phyloP scores from a whole-genome alignment of 495 filamentous ascomycete species.

The Talaromyces ruber region DNA sequence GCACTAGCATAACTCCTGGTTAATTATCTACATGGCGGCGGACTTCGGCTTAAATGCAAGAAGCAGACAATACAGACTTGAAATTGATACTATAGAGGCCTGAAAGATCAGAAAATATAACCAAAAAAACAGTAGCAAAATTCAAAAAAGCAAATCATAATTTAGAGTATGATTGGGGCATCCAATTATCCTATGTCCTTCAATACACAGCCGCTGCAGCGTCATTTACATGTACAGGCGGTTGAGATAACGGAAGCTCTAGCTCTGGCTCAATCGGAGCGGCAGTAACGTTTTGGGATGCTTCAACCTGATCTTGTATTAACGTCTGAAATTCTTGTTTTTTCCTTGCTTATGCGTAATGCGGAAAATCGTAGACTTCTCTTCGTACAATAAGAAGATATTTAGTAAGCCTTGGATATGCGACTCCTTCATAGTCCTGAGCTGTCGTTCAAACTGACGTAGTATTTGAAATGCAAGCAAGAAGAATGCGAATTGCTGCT shows the following conservation, averaged over 20 bases:
- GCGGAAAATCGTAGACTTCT: background rate
- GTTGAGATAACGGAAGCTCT: background rate
- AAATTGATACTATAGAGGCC: background rate
- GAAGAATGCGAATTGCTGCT: background rate
- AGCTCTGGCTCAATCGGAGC: background rate
- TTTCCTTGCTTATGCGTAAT: background rate
- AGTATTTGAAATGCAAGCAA: background rate
- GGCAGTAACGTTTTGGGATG: background rate
- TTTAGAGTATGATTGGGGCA: background rate
- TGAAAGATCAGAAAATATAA: background rate
- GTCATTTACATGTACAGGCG: background rate
- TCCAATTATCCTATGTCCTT: background rate
- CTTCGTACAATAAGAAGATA: background rate
- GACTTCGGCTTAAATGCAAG: background rate
- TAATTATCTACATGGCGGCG: background rate
- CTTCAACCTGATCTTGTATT: background rate
- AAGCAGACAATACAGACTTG: background rate
- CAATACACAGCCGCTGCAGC: background rate
- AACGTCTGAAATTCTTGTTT: background rate
- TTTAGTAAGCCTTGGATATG: conserved; percentile 1
- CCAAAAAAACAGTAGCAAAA: background rate
- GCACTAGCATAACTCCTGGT: background rate
- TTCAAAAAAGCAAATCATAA: background rate
- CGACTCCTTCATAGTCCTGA: background rate
- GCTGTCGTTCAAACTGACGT: background rate